Evolutionary conservation across 331 rosid genomes (phyloP), one percentile per base, ranked within the genome.

Genomic region (Malus hybrid): DNA sequence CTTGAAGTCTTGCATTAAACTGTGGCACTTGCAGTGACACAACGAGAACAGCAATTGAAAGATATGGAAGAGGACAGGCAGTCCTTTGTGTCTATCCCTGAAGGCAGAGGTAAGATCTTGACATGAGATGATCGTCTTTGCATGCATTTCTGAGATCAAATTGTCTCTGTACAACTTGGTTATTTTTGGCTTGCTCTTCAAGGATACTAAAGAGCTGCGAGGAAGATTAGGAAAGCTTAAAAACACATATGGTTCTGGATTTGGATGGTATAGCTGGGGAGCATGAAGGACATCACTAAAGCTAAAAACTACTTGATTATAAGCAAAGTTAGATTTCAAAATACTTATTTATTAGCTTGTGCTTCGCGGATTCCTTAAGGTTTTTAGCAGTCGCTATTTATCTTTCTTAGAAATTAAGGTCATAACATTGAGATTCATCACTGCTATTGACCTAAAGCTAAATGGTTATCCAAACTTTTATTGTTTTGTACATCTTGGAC

Each of bases 1-100:
- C 97, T 95, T 76, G 98, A 95, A 86, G 80, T 85, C 86, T 83
- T 95, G 89, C 98, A 95, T 83, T 92, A 89, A 96, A 95, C 94
- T 11, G 83, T 95, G 39, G 96, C 99, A 42, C 83, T 89, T 80
- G 88, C 99, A 75, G 99, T 92, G 77, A 88, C 94, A 80, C 96
- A 90, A 81, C 98, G 93, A 78, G 99, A 95, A 87, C 93, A 84
- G 80, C 96, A 89, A 83, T 85, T 95, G 77, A 88, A 85, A 79
- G 97, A 87, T 77, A 95, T 95, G 99, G 99, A 95, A 69, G 91
- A 88, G 69, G 94, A 95, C 80, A 92, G 93, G 99, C 96, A 88
- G 83, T 90, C 98, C 74, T 95, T 95, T 77, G 99, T 95, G 54
- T 85, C 91, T 95, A 59, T 85, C 91, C 65, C 88, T 90, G 5